Evolutionary conservation across 2,329 filamentous ascomycete species (phyloP).

Genomic region (Arthrinium phaeospermum): DNA sequence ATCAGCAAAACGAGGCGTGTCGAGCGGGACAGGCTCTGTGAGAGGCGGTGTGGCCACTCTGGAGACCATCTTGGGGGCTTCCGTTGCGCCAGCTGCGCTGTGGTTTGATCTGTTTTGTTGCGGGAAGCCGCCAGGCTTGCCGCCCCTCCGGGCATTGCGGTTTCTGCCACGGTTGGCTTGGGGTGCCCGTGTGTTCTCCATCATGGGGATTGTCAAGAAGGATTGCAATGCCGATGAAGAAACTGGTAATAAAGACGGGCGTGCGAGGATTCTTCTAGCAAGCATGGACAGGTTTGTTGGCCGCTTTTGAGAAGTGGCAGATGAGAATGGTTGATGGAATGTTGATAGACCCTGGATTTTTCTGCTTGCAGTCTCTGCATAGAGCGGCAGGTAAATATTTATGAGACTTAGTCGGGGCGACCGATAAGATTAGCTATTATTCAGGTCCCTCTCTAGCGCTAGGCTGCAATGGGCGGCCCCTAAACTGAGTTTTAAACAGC

Average conservation of each 20-base stretch:
- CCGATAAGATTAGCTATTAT: constrained; percentile 19
- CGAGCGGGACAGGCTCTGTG: constrained; percentile 16
- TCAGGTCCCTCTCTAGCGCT: neutral
- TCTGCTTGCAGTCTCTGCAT: constrained; percentile 8
- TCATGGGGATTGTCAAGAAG: neutral
- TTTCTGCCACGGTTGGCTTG: neutral
- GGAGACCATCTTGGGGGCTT: neutral
- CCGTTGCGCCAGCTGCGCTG: neutral
- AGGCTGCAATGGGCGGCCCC: constrained; percentile 9
- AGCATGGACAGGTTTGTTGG: neutral
- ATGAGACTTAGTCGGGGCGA: constrained; percentile 6
- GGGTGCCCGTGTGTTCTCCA: constrained; percentile 14
- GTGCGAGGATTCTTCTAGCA: neutral
- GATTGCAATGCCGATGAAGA: neutral
- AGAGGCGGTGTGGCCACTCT: constrained; percentile 17
- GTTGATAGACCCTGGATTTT: neutral
- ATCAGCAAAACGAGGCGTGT: constrained; percentile 47
- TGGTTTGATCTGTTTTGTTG: constrained; percentile 8
- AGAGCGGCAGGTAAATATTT: constrained; percentile 17
- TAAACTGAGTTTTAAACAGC: constrained; percentile 1
- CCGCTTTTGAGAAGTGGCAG: neutral
- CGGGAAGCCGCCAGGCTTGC: neutral
- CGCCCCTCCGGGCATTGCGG: neutral
- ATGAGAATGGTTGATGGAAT: constrained; percentile 2
- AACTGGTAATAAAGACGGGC: neutral